Evolutionary conservation across 306 rosid species (phyloP), one percentile per base, ranked within the genome.

Genomic region (Lathyrus tuberosus): DNA sequence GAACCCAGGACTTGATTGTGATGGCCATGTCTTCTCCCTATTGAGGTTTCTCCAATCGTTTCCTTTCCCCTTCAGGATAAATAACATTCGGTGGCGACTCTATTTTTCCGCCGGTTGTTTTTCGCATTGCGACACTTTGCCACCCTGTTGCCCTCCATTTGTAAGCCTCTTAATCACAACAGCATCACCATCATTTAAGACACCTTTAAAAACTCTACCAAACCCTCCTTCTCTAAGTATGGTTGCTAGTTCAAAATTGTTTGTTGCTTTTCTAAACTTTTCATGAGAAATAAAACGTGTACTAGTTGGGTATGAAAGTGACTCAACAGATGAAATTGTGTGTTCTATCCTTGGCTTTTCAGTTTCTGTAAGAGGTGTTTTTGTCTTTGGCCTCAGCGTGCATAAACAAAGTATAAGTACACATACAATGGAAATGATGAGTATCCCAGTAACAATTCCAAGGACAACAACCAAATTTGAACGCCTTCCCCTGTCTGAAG

Each of bases 131-230:
- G n/a, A n/a, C n/a, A n/a, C 96, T 79, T 91, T 94, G 77, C 84
- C 92, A 37, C 99, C 99, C 73, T 95, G 97, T 71, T 91, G 96
- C 73, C 97, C 96, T 72, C 99, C 99, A 66, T 58, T 87, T 46
- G 96, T 86, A 65, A 91, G 97, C 76, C 88, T 91, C 90, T 94
- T 94, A 66, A 94, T 94, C 56, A 96, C 99, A 40, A 94, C 99
- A 80, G 89, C 83, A 40, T 97, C 91, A 81, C 99, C 99, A 41
- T 94, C 96, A 77, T 77, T 83, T 52, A 95, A 84, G 73, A 89
- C 89, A 47, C 99, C 99, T 87, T 86, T 95, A 74, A 84, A 95
- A 59, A 95, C 97, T 80, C 71, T 84, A 74, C 99, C 99, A 74
- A 95, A 91, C 46, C 97, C 95, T 53, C 97, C 97, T 85, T 95